Percentiles rank a stretch among this genome's conserved stretches.
phyloP scores from a whole-genome alignment of 768 basidiomycete genomes.

The Mrakia hoshinonis region DNA sequence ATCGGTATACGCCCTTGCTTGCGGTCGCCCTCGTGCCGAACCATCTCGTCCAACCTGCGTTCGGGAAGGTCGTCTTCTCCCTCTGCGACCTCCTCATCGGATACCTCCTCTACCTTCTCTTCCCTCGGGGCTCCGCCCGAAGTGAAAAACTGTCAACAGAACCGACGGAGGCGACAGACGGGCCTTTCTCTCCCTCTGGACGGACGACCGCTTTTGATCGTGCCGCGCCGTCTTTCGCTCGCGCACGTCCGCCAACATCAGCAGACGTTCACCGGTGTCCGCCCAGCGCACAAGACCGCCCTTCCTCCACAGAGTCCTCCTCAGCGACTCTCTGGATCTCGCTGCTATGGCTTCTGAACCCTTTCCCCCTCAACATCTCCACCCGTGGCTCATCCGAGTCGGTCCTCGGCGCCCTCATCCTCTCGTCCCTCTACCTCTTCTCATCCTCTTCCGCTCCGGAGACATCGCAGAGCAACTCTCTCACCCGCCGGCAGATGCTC shows the following conservation, averaged over 20 bases:
- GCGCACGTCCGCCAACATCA: neutral
- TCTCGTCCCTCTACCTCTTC: conserved; percentile 49
- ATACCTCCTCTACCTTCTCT: conserved; percentile 49
- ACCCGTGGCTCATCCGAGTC: conserved; percentile 95
- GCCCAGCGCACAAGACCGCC: neutral
- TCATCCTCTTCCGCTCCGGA: conserved; percentile 30
- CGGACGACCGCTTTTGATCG: neutral
- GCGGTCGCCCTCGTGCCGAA: conserved; percentile 76
- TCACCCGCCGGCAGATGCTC: neutral
- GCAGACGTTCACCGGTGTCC: neutral
- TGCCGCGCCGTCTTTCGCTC: neutral
- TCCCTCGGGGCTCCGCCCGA: conserved; percentile 35
- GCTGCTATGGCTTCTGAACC: conserved; percentile 76
- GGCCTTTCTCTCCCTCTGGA: neutral
- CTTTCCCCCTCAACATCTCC: conserved; percentile 89
- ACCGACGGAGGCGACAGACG: neutral
- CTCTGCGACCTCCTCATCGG: conserved; percentile 66
- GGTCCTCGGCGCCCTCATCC: conserved; percentile 67
- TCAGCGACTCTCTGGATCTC: conserved; percentile 50
- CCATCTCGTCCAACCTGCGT: conserved; percentile 66
- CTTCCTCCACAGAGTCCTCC: conserved; percentile 42
- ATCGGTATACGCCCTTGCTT: conserved; percentile 90
- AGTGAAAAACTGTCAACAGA: neutral
- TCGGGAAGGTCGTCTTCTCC: conserved; percentile 86
- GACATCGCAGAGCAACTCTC: conserved; percentile 45